Evolutionary conservation across 2,329 filamentous ascomycete genomes (phyloP).

Genomic region (Cordyceps pruinosa): DNA sequence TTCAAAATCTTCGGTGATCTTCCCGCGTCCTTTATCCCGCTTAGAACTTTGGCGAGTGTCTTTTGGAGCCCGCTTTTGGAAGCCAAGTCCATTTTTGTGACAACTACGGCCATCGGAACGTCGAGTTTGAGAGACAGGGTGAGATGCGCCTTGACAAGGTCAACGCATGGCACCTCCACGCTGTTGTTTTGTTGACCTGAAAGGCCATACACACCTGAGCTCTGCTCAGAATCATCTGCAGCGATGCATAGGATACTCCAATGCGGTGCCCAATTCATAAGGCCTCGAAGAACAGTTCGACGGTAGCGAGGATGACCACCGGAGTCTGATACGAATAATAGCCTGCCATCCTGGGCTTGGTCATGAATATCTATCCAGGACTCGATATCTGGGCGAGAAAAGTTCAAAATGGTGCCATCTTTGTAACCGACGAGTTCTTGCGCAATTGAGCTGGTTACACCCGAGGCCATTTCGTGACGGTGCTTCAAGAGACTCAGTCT

Average conservation of each 20-base stretch:
- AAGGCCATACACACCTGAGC: slow-evolving; percentile 15
- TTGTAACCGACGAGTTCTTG: slow-evolving; percentile 89
- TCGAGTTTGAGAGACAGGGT: slow-evolving; percentile 76
- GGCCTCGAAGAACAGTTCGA: slow-evolving; percentile 77
- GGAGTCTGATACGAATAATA: slow-evolving; percentile 87
- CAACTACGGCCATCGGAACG: slow-evolving; percentile 69
- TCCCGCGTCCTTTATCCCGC: slow-evolving; percentile 67
- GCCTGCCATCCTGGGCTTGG: slow-evolving; percentile 60
- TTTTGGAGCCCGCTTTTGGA: slow-evolving; percentile 63
- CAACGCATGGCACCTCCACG: slow-evolving; percentile 33
- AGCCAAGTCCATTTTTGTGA: slow-evolving; percentile 87
- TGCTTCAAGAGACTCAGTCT: slow-evolving; percentile 84
- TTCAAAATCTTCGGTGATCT: slow-evolving; percentile 69
- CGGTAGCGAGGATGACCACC: slow-evolving; percentile 86
- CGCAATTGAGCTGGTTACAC: slow-evolving; percentile 87
- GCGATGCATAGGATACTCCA: slow-evolving; percentile 87
- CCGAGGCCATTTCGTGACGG: slow-evolving; percentile 84
- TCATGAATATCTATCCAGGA: slow-evolving; percentile 95
- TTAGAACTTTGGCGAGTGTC: slow-evolving; percentile 66
- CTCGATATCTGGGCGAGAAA: slow-evolving; percentile 76
- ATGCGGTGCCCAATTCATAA: slow-evolving; percentile 94
- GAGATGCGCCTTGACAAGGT: slow-evolving; percentile 73
- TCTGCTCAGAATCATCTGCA: slow-evolving; percentile 60
- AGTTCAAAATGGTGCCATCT: slow-evolving; percentile 62
- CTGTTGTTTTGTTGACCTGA: background rate